These are phyloP conservation scores for Opeltia flavorubescens DNA, from an alignment of 495 filamentous ascomycete genomes.

Conservation along the genomic window DNA sequence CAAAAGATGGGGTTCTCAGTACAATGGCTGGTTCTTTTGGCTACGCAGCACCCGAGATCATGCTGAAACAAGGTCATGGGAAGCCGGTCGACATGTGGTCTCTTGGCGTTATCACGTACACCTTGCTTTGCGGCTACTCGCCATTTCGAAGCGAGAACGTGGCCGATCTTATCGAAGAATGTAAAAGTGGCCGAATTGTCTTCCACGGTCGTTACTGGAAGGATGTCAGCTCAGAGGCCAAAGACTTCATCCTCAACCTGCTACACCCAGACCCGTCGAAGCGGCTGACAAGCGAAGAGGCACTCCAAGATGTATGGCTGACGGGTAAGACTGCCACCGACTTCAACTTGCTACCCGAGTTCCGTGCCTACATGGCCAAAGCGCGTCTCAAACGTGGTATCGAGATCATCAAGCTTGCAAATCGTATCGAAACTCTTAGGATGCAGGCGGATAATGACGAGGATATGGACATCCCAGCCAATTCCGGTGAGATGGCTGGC, in stretches of 20 bases:
- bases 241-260: slow-evolving; percentile 78
- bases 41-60: slow-evolving; percentile 95
- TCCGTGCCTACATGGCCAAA: slow-evolving; percentile 85
- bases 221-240: slow-evolving; percentile 90
- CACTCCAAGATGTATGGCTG: slow-evolving; percentile 78
- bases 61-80: slow-evolving; percentile 93
- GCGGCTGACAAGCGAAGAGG: slow-evolving; percentile 67
- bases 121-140: slow-evolving; percentile 96
- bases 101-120: slow-evolving; percentile 96
- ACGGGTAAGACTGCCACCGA: slow-evolving; percentile 80
- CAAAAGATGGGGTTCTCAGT: slow-evolving; percentile 75
- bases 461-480: slow-evolving; percentile 46
- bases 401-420: slow-evolving; percentile 90
- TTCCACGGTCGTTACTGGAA: slow-evolving; percentile 99
- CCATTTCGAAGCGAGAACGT: slow-evolving; percentile 93
- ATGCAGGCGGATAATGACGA: slow-evolving; percentile 76
- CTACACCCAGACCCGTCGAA: slow-evolving; percentile 67
- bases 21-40: slow-evolving; percentile 99
- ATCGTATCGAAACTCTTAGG: slow-evolving; percentile 93
- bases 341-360: slow-evolving; percentile 93
- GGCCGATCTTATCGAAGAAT: slow-evolving; percentile 90
- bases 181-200: slow-evolving; percentile 71
- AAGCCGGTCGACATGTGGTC: slow-evolving; percentile 99
- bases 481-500: slow-evolving; percentile 32
- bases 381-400: slow-evolving; percentile 85